A percentile compares a stretch with the other conserved stretches of the same genome.
Evolutionary conservation across 2,329 filamentous ascomycete genomes (phyloP).

Genomic region (Chrysoporthe deuterocubensis): DNA sequence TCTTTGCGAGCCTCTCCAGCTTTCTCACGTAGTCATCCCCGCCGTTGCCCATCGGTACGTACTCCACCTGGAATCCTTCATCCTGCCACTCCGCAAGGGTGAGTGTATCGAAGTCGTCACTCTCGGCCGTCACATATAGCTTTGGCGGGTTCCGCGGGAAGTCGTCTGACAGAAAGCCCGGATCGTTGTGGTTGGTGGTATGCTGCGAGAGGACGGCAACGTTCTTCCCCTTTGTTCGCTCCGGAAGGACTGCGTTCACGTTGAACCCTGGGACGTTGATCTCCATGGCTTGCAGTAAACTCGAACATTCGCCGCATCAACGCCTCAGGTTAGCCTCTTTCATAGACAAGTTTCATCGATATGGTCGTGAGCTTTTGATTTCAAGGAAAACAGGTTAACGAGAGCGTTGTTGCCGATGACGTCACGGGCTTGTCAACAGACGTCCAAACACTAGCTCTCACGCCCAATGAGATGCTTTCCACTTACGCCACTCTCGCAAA

Average conservation of each 20-base stretch:
- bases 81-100: conserved; percentile 45
- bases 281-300: not conserved
- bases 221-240: conserved; percentile 20
- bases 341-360: not conserved
- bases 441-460: not conserved
- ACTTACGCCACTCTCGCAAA: no score
- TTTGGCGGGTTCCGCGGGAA: conserved; percentile 45
- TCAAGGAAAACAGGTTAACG: not conserved
- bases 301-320: not conserved
- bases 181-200: conserved; percentile 44
- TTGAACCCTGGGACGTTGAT: conserved; percentile 14
- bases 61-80: conserved; percentile 49
- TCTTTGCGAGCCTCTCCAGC: conserved; percentile 40
- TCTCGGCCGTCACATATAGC: conserved; percentile 48
- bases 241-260: conserved; percentile 12
- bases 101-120: conserved; percentile 45
- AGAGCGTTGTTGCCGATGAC: not conserved
- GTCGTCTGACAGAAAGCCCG: conserved; percentile 45
- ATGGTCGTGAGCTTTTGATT: not conserved
- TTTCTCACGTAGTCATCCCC: conserved; percentile 41
- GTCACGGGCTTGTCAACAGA: not conserved
- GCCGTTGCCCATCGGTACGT: conserved; percentile 44
- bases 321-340: not conserved
- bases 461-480: not conserved
- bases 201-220: conserved; percentile 30